Percentiles rank a stretch among this genome's conserved stretches.
phyloP scores from a whole-genome alignment of 129 eudicot species.

The Saposhnikovia divaricata region DNA sequence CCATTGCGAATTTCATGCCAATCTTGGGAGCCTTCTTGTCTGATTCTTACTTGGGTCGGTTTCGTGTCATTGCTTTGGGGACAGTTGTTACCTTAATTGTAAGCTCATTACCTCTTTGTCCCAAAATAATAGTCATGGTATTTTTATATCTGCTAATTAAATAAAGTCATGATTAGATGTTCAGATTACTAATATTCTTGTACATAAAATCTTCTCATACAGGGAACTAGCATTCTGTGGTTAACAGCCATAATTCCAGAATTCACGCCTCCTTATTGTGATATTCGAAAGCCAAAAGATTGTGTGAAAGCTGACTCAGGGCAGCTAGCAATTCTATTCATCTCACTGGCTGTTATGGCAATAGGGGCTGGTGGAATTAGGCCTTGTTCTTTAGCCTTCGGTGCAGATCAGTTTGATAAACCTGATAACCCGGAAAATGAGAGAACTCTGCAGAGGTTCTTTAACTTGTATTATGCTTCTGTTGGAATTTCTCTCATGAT shows the following conservation, averaged over 20 bases:
- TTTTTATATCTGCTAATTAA: background rate
- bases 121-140: background rate
- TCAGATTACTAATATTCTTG: background rate
- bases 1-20: slow-evolving; percentile 55
- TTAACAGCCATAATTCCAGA: slow-evolving; percentile 40
- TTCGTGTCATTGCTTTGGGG: slow-evolving; percentile 41
- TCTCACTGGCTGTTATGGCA: slow-evolving; percentile 47
- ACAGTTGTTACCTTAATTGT: slow-evolving; percentile 34
- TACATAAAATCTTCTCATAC: background rate
- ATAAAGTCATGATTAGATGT: background rate
- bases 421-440: slow-evolving; percentile 48
- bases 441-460: slow-evolving; percentile 43
- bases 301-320: slow-evolving; percentile 28
- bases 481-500: slow-evolving; percentile 50
- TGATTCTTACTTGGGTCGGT: slow-evolving; percentile 68
- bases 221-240: slow-evolving; percentile 50
- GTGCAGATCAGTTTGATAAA: slow-evolving; percentile 65
- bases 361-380: slow-evolving; percentile 60
- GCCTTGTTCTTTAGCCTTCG: slow-evolving; percentile 66
- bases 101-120: slow-evolving; percentile 4
- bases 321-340: slow-evolving; percentile 42
- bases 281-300: background rate
- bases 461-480: slow-evolving; percentile 66
- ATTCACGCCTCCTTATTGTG: slow-evolving; percentile 34
- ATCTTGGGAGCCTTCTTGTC: slow-evolving; percentile 60